Conservation (phyloP, 768 basidiomycete genomes). For the Lanmaoa rubissima region DNA sequence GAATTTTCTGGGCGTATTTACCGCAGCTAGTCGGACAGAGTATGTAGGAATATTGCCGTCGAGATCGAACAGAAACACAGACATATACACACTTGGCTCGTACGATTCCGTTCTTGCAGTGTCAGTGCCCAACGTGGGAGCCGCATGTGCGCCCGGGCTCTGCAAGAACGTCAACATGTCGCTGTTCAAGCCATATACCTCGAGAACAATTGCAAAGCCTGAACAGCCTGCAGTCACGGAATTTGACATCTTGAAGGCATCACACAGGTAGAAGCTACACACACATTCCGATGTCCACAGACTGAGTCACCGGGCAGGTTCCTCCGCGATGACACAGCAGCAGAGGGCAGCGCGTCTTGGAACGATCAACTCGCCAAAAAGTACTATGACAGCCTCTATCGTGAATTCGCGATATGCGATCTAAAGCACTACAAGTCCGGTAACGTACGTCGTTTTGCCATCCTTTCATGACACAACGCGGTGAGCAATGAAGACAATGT, state of each 20-base stretch:
- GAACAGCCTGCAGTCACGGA: conserved; percentile 39
- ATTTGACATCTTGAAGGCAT: conserved; percentile 73
- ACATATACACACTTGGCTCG: no score
- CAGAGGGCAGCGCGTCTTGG: conserved; percentile 44
- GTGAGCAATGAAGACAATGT: no score
- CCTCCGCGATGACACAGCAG: conserved; percentile 54
- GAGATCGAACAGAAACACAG: no score
- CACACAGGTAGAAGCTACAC: conserved; percentile 53
- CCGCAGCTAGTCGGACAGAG: no score
- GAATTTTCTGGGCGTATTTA: no score
- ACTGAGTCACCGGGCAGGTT: conserved; percentile 48
- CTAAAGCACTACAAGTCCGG: conserved; percentile 95
- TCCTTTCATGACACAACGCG: not conserved
- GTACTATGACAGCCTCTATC: conserved; percentile 85
- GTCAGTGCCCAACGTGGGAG: not conserved
- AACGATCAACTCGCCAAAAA: conserved; percentile 84
- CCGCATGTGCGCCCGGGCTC: not conserved
- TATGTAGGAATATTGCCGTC: no score
- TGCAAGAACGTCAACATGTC: not conserved
- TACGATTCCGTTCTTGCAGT: no score
- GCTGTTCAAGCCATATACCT: conserved; percentile 16
- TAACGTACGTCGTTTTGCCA: conserved; percentile 50
- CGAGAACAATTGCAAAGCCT: not conserved
- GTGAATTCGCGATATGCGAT: conserved; percentile 91
- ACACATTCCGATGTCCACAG: not conserved